phyloP scores from a whole-genome alignment of 139 green algal species.

The Tetradesmus lagerheimii region DNA sequence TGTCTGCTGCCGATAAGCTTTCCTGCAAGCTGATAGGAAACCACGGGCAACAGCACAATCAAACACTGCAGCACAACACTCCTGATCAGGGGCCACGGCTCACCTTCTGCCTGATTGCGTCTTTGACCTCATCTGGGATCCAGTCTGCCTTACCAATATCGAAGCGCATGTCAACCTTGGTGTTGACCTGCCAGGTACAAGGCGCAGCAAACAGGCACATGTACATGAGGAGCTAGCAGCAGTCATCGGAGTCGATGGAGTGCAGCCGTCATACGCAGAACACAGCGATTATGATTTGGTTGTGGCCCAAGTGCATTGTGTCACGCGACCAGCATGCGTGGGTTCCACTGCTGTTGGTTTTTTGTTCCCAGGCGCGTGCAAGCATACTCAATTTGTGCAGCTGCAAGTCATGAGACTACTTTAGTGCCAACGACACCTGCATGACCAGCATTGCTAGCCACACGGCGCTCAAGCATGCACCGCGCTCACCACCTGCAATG shows the following conservation, averaged over 20 bases:
- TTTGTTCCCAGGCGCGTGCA: not conserved
- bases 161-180: constrained; percentile 97
- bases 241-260: not conserved
- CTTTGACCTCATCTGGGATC: constrained; percentile 84
- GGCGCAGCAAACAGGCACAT: not conserved
- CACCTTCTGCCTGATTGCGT: constrained; percentile 77
- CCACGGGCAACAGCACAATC: too few species aligned
- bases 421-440: too few species aligned
- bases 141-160: constrained; percentile 76
- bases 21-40: too few species aligned
- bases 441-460: too few species aligned
- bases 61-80: too few species aligned
- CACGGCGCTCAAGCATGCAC: too few species aligned
- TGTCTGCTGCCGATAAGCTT: too few species aligned
- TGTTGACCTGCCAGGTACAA: constrained; percentile 80
- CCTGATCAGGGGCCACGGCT: not conserved
- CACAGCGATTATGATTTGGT: too few species aligned
- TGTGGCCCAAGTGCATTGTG: not conserved
- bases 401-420: not conserved
- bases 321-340: not conserved
- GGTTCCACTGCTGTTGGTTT: not conserved
- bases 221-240: not conserved
- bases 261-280: not conserved
- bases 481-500: too few species aligned
- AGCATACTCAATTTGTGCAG: not conserved